phyloP scores from a whole-genome alignment of 2,329 filamentous ascomycete species.

The Colletotrichum destructivum region DNA sequence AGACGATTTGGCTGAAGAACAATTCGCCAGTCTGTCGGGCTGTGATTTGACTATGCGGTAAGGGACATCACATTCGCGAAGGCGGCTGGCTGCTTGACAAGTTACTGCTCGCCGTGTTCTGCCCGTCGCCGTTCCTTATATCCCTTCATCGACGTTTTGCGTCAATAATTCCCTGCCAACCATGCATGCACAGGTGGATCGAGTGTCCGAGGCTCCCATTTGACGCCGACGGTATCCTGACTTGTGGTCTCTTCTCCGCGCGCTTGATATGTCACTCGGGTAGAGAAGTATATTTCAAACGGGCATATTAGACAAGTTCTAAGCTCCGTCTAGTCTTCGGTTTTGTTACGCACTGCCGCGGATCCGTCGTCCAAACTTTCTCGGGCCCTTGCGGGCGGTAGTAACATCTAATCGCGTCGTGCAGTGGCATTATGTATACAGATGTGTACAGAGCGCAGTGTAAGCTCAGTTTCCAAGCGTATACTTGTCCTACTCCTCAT shows the following conservation, averaged over 20 bases:
- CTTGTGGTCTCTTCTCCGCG: too few relatives aligned
- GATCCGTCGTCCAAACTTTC: background rate
- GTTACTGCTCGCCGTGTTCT: background rate
- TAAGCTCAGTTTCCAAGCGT: background rate
- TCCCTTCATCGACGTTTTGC: background rate
- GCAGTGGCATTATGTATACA: background rate
- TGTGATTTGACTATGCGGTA: background rate
- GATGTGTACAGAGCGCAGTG: constrained; percentile 1
- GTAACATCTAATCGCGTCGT: constrained; percentile 6
- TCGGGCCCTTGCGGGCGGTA: constrained; percentile 23
- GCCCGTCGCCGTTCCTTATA: background rate
- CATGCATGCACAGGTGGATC: background rate
- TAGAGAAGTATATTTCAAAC: too few relatives aligned
- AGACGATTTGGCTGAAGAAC: background rate
- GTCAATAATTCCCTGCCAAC: background rate
- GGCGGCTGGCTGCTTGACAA: background rate
- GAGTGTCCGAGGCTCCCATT: too few relatives aligned
- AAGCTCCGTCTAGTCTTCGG: background rate
- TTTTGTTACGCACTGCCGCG: background rate
- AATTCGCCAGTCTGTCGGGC: background rate
- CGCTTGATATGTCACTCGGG: background rate
- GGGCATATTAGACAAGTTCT: background rate
- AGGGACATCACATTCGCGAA: background rate
- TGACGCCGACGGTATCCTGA: background rate
- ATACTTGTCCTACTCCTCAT: background rate